Evolutionary conservation across 352 stramenopile genomes (phyloP).

Genomic region (Phytophthora nicotianae): DNA sequence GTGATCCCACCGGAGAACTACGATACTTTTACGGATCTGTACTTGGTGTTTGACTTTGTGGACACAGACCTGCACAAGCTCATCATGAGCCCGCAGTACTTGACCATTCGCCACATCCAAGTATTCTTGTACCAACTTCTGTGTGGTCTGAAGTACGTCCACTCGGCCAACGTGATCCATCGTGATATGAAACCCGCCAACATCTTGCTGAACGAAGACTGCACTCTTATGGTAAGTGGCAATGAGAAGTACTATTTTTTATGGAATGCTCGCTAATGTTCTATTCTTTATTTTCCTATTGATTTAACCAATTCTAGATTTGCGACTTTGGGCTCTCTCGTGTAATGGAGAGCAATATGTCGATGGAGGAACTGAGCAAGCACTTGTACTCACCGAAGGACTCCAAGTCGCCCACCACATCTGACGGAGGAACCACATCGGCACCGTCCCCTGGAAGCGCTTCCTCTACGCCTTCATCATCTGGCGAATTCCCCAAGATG

Average conservation of each 20-base stretch:
- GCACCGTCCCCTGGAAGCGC: conserved; percentile 64
- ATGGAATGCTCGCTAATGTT: background rate
- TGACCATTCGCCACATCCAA: conserved; percentile 96
- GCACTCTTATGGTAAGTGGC: conserved; percentile 71
- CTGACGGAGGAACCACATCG: conserved; percentile 61
- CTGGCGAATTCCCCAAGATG: conserved; percentile 67
- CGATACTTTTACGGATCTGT: conserved; percentile 89
- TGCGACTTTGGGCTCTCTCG: conserved; percentile 86
- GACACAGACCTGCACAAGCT: conserved; percentile 95
- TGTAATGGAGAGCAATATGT: conserved; percentile 79
- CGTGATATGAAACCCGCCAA: conserved; percentile 91
- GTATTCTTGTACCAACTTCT: conserved; percentile 97
- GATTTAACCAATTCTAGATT: conserved; percentile 45
- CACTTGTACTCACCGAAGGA: conserved; percentile 84
- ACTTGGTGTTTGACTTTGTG: conserved; percentile 93
- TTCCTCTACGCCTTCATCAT: conserved; percentile 76
- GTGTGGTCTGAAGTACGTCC: conserved; percentile 96
- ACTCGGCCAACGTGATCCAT: conserved; percentile 92
- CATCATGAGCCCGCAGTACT: conserved; percentile 92
- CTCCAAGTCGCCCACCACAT: conserved; percentile 77
- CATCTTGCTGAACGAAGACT: conserved; percentile 89
- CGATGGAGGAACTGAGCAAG: conserved; percentile 77
- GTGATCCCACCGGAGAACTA: conserved; percentile 85
- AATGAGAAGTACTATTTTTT: background rate
- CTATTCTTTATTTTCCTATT: background rate